These are phyloP conservation scores for Alternaria postmessia DNA, from an alignment of 2,329 filamentous ascomycete genomes.

Conservation along the genomic window DNA sequence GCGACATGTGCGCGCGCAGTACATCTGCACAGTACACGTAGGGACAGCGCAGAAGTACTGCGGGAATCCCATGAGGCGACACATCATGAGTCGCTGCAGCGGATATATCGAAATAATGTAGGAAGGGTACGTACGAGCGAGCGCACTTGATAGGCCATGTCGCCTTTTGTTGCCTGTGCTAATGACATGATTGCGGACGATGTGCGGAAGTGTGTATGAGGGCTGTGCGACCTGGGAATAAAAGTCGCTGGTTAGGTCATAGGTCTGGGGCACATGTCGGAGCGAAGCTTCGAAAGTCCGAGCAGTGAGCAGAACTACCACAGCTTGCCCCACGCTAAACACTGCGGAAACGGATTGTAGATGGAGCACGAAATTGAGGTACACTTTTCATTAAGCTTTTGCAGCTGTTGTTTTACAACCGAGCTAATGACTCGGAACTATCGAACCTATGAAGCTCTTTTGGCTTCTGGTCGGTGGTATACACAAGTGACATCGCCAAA, in stretches of 20 bases:
- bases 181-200: constrained; percentile 42
- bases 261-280: constrained; percentile 31
- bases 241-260: constrained; percentile 46
- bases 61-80: background rate
- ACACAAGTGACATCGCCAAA: constrained; percentile 6
- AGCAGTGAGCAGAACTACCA: constrained; percentile 17
- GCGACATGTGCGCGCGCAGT: background rate
- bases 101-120: background rate
- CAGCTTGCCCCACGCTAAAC: background rate
- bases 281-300: constrained; percentile 43
- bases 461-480: background rate
- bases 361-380: background rate
- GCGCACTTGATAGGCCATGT: constrained; percentile 51
- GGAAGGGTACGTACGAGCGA: constrained; percentile 46
- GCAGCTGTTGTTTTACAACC: background rate
- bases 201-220: constrained; percentile 7
- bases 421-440: background rate
- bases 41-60: background rate
- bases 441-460: background rate
- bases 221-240: constrained; percentile 48
- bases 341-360: background rate
- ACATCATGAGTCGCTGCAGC: background rate
- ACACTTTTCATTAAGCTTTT: background rate
- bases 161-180: constrained; percentile 45
- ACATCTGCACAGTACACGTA: background rate